Conservation (phyloP, 305 asterid species). For the Coffea humblotiana region DNA sequence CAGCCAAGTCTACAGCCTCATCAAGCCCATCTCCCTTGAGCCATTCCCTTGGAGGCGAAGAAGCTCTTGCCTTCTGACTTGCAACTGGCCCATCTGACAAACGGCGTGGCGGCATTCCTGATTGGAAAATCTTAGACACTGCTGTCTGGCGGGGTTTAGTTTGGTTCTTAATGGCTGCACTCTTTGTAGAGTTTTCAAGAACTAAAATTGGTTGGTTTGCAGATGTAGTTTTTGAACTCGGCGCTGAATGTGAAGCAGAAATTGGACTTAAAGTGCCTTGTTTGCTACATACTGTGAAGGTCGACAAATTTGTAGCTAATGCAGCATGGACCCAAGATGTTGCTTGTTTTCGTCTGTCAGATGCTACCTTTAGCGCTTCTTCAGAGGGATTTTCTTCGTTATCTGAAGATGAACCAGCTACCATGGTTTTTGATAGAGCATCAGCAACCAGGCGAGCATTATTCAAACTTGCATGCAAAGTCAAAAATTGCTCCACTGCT, state of each 20-base stretch:
- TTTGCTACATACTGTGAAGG: constrained; percentile 65
- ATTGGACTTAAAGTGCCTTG: constrained; percentile 37
- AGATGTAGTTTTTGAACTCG: constrained; percentile 40
- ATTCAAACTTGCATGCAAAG: constrained; percentile 63
- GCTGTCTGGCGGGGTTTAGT: constrained; percentile 50
- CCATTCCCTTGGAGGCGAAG: constrained; percentile 70
- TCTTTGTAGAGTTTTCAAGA: constrained; percentile 64
- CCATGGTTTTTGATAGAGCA: constrained; percentile 57
- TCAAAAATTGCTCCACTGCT: constrained; percentile 84
- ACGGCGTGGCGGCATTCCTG: constrained; percentile 50
- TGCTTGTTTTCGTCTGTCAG: constrained; percentile 72
- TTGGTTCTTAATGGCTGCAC: constrained; percentile 35
- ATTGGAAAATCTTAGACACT: constrained; percentile 44
- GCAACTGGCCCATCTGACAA: constrained; percentile 40
- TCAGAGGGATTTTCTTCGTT: constrained; percentile 66
- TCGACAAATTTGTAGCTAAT: constrained; percentile 64
- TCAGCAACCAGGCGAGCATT: constrained; percentile 70
- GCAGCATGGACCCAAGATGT: constrained; percentile 92
- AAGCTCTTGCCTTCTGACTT: constrained; percentile 44
- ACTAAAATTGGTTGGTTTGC: constrained; percentile 56
- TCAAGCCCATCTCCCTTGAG: constrained; percentile 81
- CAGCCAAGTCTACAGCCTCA: constrained; percentile 83
- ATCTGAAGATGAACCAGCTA: constrained; percentile 43
- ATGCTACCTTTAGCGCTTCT: constrained; percentile 53
- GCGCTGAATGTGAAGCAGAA: constrained; percentile 33